Conservation (phyloP, 495 filamentous ascomycete species). For the Trichocladium antarcticum region DNA sequence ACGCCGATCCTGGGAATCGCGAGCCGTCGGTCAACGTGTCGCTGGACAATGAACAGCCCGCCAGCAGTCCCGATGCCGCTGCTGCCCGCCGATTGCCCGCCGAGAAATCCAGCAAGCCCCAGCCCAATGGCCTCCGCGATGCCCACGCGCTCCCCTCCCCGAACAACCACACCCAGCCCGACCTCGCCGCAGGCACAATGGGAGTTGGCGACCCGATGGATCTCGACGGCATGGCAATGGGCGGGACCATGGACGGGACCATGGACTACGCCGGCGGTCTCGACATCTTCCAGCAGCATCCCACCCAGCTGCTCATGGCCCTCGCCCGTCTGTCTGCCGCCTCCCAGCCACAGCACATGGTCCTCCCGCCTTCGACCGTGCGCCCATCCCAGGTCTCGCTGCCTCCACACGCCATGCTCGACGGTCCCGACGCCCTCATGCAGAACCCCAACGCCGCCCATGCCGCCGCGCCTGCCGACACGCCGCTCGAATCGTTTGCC, state of each 20-base stretch:
- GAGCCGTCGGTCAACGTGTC: slow-evolving; percentile 14
- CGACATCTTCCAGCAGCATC: slow-evolving; percentile 13
- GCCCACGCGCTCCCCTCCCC: no score
- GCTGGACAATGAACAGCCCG: not conserved
- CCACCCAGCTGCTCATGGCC: slow-evolving; percentile 17
- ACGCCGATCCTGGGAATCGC: slow-evolving; percentile 19
- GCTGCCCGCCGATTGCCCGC: not conserved
- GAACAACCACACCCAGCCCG: not conserved
- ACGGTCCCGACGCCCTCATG: slow-evolving; percentile 1
- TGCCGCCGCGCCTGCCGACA: slow-evolving; percentile 18
- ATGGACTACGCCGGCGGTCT: slow-evolving; percentile 7
- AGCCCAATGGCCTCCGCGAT: not conserved
- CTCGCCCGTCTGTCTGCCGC: slow-evolving; percentile 19
- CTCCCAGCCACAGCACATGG: slow-evolving; percentile 4
- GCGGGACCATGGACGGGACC: not conserved
- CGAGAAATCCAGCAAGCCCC: not conserved
- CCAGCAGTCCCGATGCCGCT: not conserved
- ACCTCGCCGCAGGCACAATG: not conserved
- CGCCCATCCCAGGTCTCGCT: slow-evolving; percentile 25
- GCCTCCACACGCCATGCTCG: slow-evolving; percentile 9
- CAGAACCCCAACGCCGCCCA: slow-evolving; percentile 12
- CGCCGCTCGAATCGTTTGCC: slow-evolving; percentile 40
- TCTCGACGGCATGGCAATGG: not conserved
- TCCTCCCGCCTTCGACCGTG: slow-evolving; percentile 20
- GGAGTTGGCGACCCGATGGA: not conserved